phyloP scores from a whole-genome alignment of 2,329 filamentous ascomycete species.

The Aspergillus quadricinctus region DNA sequence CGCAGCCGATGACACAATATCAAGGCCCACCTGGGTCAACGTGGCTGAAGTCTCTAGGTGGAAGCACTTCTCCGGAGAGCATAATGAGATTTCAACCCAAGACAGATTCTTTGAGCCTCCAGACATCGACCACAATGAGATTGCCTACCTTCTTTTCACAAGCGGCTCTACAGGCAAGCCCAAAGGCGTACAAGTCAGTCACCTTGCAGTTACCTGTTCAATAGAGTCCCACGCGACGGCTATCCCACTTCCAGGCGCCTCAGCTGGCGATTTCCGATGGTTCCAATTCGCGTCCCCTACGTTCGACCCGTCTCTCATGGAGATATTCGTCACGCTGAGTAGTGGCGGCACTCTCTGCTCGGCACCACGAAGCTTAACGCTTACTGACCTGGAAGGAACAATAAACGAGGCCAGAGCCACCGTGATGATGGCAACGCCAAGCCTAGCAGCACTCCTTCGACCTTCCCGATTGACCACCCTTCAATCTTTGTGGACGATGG shows the following conservation, averaged over 20 bases:
- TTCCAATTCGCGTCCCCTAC: constrained; percentile 37
- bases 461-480: constrained; percentile 23
- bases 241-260: constrained; percentile 19
- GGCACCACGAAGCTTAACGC: constrained; percentile 23
- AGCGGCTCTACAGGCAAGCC: constrained; percentile 33
- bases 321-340: constrained; percentile 28
- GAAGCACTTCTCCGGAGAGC: constrained; percentile 9
- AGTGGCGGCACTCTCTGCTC: constrained; percentile 34
- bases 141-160: constrained; percentile 33
- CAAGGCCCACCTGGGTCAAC: constrained; percentile 16
- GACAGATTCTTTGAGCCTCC: constrained; percentile 1
- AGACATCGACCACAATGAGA: constrained; percentile 15
- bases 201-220: constrained; percentile 29
- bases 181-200: constrained; percentile 30
- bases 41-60: constrained; percentile 18
- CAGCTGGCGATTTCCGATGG: constrained; percentile 27
- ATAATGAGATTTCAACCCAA: neutral
- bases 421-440: constrained; percentile 38
- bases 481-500: constrained; percentile 30
- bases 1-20: neutral
- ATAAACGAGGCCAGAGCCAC: constrained; percentile 29
- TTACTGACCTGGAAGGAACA: constrained; percentile 25
- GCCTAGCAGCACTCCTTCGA: constrained; percentile 32
- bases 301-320: constrained; percentile 29
- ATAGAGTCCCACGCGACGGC: constrained; percentile 25